Percentiles rank a stretch among this genome's conserved stretches.
Evolutionary conservation across 805 yeast species (phyloP).

Genomic region (Blastobotrys mokoenaii): DNA sequence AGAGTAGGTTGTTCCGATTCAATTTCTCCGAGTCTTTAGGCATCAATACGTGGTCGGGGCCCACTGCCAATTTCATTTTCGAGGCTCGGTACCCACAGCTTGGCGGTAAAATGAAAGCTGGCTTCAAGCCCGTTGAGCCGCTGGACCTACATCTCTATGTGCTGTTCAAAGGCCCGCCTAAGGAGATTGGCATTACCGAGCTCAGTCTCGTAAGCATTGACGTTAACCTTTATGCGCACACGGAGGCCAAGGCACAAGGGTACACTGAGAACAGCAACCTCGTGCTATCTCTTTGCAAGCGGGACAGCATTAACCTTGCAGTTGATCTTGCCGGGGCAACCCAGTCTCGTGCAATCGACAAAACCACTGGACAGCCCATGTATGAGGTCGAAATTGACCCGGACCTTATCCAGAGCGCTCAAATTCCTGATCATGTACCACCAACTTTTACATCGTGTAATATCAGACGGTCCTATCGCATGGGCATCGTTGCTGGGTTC

Average conservation of each 20-base stretch:
- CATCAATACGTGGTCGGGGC: slow-evolving; percentile 5
- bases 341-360: neutral
- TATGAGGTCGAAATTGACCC: slow-evolving; percentile 15
- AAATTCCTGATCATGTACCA: slow-evolving; percentile 39
- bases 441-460: slow-evolving; percentile 54
- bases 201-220: slow-evolving; percentile 30
- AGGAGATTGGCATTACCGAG: slow-evolving; percentile 23
- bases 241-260: slow-evolving; percentile 25
- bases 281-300: slow-evolving; percentile 17
- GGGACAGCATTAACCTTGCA: slow-evolving; percentile 16
- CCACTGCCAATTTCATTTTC: slow-evolving; percentile 26
- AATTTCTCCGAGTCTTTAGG: slow-evolving; percentile 12
- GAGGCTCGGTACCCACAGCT: slow-evolving; percentile 45
- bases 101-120: slow-evolving; percentile 20
- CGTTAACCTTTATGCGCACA: slow-evolving; percentile 26
- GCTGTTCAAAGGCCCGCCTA: slow-evolving; percentile 12
- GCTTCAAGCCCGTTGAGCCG: slow-evolving; percentile 36
- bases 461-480: slow-evolving; percentile 37
- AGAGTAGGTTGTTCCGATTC: slow-evolving; percentile 9
- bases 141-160: slow-evolving; percentile 19
- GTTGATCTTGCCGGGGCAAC: slow-evolving; percentile 9
- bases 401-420: slow-evolving; percentile 31
- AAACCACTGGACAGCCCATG: slow-evolving; percentile 3
- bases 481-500: slow-evolving; percentile 31
- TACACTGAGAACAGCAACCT: slow-evolving; percentile 13